Evolutionary conservation across 495 filamentous ascomycete genomes (phyloP), one percentile per base, ranked within the genome.

Genomic region (Podospora bellae-mahoneyi): DNA sequence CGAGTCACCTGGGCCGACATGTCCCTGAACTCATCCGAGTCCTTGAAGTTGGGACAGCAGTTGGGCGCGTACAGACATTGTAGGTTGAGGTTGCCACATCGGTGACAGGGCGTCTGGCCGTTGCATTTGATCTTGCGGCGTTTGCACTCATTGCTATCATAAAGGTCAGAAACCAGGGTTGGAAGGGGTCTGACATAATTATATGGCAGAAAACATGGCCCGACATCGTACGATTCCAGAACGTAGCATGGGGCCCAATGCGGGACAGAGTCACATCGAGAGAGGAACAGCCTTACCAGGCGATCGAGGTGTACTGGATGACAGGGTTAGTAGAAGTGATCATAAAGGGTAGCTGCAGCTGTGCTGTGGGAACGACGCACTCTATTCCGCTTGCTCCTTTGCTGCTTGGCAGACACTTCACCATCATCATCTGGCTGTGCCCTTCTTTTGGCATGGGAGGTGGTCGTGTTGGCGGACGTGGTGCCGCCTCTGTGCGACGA

Each of bases 111-210:
- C 0, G 82, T 87, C 73, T 95, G 84, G 56, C 93, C 93, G 77
- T 95, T 94, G 79, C 93, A 97, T 75, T 95, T 95, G 78, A 97
- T 96, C 79, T 97, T 96, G 62, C 92, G 88, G 27, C 92, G 84
- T 73, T 95, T 96, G 79, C 92, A 96, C 75, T 94, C 91, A 71
- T 93, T 94, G 74, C 90, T 92, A 64, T 23, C 23, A 23, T 30
- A 60, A 32, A 23, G 2, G 61, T 39, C 4, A 44, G 30, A 61
- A 61, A 61, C 16, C n/a, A 32, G 26, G 20, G 18, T 19, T 27
- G 23, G 15, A 28, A 28, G 27, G 59, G 59, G 59, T 18, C 9
- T 16, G 18, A 10, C 32, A 16, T 61, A 39, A 58, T 32, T 48
- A 48, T 18, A 53, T 63, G 54, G 53, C 9, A 20, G 44, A 32